These are phyloP conservation scores for Kockiozyma suomiensis DNA, from an alignment of 805 yeast species.

Conservation along the genomic window DNA sequence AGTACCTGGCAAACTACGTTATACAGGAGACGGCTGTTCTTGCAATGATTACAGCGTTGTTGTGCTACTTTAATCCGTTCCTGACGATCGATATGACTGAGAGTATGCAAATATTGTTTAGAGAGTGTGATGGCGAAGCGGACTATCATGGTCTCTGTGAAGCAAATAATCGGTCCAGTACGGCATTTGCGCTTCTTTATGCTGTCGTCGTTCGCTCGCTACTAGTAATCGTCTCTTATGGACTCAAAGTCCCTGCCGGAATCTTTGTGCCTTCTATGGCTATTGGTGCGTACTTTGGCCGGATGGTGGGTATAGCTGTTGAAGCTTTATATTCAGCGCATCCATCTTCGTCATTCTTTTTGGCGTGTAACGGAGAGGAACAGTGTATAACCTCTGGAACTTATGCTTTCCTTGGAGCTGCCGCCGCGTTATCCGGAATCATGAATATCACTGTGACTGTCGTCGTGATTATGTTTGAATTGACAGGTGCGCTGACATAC, in stretches of 20 bases:
- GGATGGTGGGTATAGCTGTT: slow-evolving; percentile 75
- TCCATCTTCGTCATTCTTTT: slow-evolving; percentile 45
- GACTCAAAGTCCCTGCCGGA: slow-evolving; percentile 93
- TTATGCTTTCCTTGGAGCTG: slow-evolving; percentile 95
- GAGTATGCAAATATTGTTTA: slow-evolving; percentile 85
- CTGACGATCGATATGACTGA: slow-evolving; percentile 91
- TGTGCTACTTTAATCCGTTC: slow-evolving; percentile 83
- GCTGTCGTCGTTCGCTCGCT: slow-evolving; percentile 75
- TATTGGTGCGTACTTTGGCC: slow-evolving; percentile 92
- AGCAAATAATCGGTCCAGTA: slow-evolving; percentile 31
- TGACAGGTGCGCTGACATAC: slow-evolving; percentile 91
- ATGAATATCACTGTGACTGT: slow-evolving; percentile 91
- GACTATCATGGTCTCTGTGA: slow-evolving; percentile 41
- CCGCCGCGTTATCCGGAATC: slow-evolving; percentile 91
- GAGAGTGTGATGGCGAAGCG: slow-evolving; percentile 61
- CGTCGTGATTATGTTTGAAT: slow-evolving; percentile 91
- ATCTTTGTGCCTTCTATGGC: slow-evolving; percentile 98
- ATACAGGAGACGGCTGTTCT: slow-evolving; percentile 71
- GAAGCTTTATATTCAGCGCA: slow-evolving; percentile 52
- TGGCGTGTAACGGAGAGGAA: slow-evolving; percentile 48
- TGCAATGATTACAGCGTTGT: slow-evolving; percentile 67
- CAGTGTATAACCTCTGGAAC: slow-evolving; percentile 87
- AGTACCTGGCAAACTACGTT: slow-evolving; percentile 56
- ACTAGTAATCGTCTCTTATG: slow-evolving; percentile 82
- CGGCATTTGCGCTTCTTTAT: slow-evolving; percentile 57